Percentiles rank a stretch among this genome's conserved stretches.
phyloP scores from a whole-genome alignment of 2,329 filamentous ascomycete genomes.

The Ascochyta rabiei region DNA sequence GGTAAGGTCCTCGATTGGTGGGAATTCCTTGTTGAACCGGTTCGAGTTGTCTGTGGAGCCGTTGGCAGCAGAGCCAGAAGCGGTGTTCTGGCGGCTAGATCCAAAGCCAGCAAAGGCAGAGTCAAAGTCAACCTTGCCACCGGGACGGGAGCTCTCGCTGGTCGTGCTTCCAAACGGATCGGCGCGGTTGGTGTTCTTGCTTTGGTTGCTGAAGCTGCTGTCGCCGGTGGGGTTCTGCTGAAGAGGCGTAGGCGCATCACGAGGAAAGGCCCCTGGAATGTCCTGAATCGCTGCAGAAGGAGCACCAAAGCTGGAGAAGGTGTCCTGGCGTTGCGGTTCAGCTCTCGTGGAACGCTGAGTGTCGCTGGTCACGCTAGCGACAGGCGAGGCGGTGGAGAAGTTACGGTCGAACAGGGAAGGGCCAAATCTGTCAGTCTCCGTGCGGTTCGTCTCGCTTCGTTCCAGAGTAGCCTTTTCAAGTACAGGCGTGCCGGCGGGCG shows the following conservation, averaged over 20 bases:
- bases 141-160: constrained; percentile 42
- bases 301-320: constrained; percentile 47
- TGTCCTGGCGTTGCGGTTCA: constrained; percentile 49
- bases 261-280: constrained; percentile 58
- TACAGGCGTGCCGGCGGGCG: constrained; percentile 58
- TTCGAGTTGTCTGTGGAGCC: constrained; percentile 46
- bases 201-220: constrained; percentile 55
- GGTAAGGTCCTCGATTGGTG: constrained; percentile 87
- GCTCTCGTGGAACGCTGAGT: constrained; percentile 43
- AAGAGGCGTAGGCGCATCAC: constrained; percentile 50
- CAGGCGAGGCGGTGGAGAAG: constrained; percentile 45
- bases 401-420: constrained; percentile 46
- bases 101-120: constrained; percentile 81
- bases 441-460: constrained; percentile 42
- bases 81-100: constrained; percentile 57
- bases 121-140: constrained; percentile 79
- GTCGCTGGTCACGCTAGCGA: constrained; percentile 49
- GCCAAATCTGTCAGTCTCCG: constrained; percentile 45
- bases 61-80: constrained; percentile 41
- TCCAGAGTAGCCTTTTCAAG: constrained; percentile 52
- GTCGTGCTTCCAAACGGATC: constrained; percentile 50
- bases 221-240: constrained; percentile 57
- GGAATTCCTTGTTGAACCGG: constrained; percentile 79
- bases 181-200: constrained; percentile 48
- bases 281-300: constrained; percentile 36